These are phyloP conservation scores for Ramaria rubella DNA, from an alignment of 768 basidiomycete species.

Conservation along the genomic window DNA sequence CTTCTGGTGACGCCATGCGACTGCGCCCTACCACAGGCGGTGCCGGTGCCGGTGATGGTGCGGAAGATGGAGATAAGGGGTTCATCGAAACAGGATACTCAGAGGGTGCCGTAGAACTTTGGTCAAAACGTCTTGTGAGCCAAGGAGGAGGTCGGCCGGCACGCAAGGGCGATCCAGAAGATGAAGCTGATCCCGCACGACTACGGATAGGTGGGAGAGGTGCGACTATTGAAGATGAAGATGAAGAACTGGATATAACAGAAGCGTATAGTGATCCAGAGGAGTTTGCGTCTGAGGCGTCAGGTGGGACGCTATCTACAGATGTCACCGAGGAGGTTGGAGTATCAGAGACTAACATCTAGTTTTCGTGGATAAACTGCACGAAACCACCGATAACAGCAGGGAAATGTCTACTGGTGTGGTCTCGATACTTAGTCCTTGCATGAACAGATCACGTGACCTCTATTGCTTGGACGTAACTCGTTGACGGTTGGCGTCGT, in stretches of 20 bases:
- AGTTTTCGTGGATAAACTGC: too few relatives aligned
- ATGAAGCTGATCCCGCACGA: background rate
- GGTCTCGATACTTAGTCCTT: too few relatives aligned
- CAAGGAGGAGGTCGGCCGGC: slow-evolving; percentile 1
- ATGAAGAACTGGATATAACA: slow-evolving; percentile 1
- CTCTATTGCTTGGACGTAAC: too few relatives aligned
- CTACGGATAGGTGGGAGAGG: background rate
- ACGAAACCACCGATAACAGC: too few relatives aligned
- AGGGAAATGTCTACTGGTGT: too few relatives aligned
- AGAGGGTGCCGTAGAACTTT: background rate
- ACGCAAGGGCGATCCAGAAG: background rate
- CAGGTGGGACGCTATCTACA: too few relatives aligned
- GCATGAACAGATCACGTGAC: too few relatives aligned
- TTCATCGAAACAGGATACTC: background rate
- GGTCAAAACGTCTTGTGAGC: background rate
- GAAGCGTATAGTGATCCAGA: background rate
- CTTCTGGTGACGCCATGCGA: slow-evolving; percentile 13
- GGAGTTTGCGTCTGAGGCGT: background rate
- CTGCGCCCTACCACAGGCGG: background rate
- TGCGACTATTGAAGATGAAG: background rate
- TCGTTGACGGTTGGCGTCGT: too few relatives aligned
- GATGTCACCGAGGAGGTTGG: too few relatives aligned
- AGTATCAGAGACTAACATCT: too few relatives aligned
- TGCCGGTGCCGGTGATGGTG: background rate
- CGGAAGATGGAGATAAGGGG: background rate